phyloP scores from a whole-genome alignment of 495 filamentous ascomycete species.

The Recurvomyces mirabilis region DNA sequence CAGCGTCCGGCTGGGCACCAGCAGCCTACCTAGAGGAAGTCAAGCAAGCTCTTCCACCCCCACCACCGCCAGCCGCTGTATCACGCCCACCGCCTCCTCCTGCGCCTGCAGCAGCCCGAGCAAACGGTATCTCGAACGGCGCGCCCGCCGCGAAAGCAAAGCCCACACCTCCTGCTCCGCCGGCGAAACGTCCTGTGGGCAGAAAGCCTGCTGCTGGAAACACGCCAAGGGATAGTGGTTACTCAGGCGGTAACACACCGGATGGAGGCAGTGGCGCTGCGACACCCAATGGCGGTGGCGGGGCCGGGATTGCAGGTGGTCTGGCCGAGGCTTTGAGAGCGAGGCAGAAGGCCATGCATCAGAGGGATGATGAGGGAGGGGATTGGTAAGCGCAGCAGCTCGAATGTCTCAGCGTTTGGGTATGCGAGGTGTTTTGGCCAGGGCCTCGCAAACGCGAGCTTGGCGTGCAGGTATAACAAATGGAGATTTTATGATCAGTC shows the following conservation, averaged over 20 bases:
- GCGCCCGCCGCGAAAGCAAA: slow-evolving; percentile 47
- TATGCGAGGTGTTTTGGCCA: too few species aligned
- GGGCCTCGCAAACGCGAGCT: too few species aligned
- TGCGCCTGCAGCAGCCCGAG: slow-evolving; percentile 38
- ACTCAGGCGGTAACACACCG: slow-evolving; percentile 39
- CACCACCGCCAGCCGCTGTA: slow-evolving; percentile 30
- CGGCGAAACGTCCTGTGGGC: slow-evolving; percentile 68
- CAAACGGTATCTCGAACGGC: slow-evolving; percentile 42
- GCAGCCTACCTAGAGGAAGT: slow-evolving; percentile 87
- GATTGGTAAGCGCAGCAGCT: slow-evolving; percentile 53
- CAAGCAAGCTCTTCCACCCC: slow-evolving; percentile 30
- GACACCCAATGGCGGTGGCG: slow-evolving; percentile 46
- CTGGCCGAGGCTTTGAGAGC: slow-evolving; percentile 72
- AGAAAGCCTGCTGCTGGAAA: slow-evolving; percentile 45
- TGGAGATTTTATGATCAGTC: too few species aligned
- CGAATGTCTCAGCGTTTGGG: too few species aligned
- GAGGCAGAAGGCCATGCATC: slow-evolving; percentile 59
- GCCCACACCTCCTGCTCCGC: slow-evolving; percentile 69
- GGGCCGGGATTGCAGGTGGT: slow-evolving; percentile 62
- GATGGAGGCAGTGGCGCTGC: slow-evolving; percentile 58
- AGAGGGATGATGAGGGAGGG: slow-evolving; percentile 53
- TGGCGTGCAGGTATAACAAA: too few species aligned
- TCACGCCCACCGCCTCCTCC: slow-evolving; percentile 48
- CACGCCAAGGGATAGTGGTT: slow-evolving; percentile 41
- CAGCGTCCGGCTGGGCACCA: slow-evolving; percentile 79